Base-by-base conservation (phyloP, 2,329 filamentous ascomycete species). In the Thielaviopsis musarum region DNA sequence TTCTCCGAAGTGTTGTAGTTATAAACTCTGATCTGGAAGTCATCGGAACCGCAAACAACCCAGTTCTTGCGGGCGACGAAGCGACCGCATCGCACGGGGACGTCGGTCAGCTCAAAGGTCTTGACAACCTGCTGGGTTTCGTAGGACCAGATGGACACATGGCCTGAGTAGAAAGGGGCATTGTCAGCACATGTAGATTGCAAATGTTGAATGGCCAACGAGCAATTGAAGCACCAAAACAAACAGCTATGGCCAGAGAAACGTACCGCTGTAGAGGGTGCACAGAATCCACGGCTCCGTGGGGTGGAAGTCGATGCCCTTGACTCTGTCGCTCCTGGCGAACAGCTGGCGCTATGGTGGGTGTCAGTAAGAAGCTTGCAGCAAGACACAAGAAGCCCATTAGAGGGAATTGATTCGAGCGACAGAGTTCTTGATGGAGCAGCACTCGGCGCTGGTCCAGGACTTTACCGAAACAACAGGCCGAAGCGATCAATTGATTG, bases 1-100 rank as follows among this genome's bases (percentile, higher is more conserved):
- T 96, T 97, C 74, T 98, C 93, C 62, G 89, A 95, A 58, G 93
- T 98, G 75, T 98, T 97, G 80, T 97, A 98, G 77, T 98, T 97
- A 81, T 95, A 95, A 64, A 95, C 88, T 66, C 91, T 87, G 58
- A 83, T 72, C 70, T 83, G 80, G 75, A 94, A 95, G 75, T 95
- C 89, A 75, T 95, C 88, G 65, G 86, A 98, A 69, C 93, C 93
- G 74, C 89, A 93, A 59, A 95, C 88, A 66, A 95, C 94, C 93
- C 93, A 98, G 74, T 97, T 98, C 83, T 98, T 98, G 67, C 93
- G 83, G 66, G 93, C 88, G 69, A 98, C 83, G 73, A 98, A 98
- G 66, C 93, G 88, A 69, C 93, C 93, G 63, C 93, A 93, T 72
- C 93, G 87, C 61, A 98, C 91, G 64, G 93, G 93, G 56, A 98